phyloP scores from a whole-genome alignment of 306 rosid species.

The Sphenostylis stenocarpa region DNA sequence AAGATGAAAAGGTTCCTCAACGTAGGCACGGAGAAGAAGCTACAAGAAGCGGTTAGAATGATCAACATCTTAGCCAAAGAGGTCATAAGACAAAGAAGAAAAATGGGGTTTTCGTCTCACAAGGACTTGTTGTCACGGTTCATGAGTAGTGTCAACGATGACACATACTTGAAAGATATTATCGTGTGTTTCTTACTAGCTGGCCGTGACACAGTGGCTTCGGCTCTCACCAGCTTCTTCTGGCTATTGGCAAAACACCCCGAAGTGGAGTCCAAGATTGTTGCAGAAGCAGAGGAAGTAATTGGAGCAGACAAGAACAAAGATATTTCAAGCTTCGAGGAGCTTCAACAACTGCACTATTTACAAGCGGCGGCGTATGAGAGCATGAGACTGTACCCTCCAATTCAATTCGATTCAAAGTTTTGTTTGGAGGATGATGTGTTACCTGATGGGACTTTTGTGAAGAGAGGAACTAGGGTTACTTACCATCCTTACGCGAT shows the following conservation, averaged over 20 bases:
- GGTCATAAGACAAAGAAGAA: constrained; percentile 58
- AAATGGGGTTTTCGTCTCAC: constrained; percentile 40
- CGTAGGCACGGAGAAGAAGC: constrained; percentile 60
- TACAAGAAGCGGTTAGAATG: constrained; percentile 42
- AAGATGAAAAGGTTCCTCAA: constrained; percentile 64
- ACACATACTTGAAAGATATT: constrained; percentile 65
- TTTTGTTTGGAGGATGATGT: constrained; percentile 66
- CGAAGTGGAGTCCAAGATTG: constrained; percentile 39
- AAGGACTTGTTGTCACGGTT: constrained; percentile 74
- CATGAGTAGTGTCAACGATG: constrained; percentile 64
- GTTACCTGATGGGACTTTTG: constrained; percentile 65
- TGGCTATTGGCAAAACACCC: constrained; percentile 64
- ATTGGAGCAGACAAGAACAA: constrained; percentile 33
- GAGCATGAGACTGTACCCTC: constrained; percentile 83
- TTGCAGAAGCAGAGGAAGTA: constrained; percentile 53
- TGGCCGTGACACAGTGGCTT: constrained; percentile 85
- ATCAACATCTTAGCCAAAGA: constrained; percentile 59
- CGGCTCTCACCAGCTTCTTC: constrained; percentile 77
- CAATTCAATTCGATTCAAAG: constrained; percentile 80
- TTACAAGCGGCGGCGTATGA: constrained; percentile 63
- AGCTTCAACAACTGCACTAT: constrained; percentile 56
- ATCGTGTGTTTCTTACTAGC: constrained; percentile 76
- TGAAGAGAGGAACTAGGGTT: constrained; percentile 79
- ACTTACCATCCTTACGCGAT: constrained; percentile 86
- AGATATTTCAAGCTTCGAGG: constrained; percentile 38